Base-by-base conservation (phyloP, 257 asterid genomes). In the Coffea eugenioides region DNA sequence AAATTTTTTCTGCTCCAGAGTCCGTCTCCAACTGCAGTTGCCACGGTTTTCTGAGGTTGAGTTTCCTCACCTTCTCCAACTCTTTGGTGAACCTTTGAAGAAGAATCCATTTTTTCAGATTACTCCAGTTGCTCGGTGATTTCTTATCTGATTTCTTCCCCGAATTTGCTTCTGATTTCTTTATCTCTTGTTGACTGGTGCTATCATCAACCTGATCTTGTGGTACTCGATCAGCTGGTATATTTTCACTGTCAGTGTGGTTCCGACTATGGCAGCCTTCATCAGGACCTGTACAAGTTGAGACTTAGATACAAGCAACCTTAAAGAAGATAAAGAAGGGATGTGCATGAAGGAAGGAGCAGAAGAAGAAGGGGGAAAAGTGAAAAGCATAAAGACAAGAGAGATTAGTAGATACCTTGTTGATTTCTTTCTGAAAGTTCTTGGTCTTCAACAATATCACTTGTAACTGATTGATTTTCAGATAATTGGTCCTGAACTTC, bases 51-150 rank as follows among this genome's bases (percentile, higher is more conserved):
- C 75, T 86, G 75, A 89, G 90, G 85, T 91, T 88, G 64, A 92
- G 85, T 83, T 85, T 91, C 73, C 84, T 91, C 81, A 96, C 95
- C 73, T 92, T 94, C 61, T 96, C 98, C 85, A 96, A 80, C 76
- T 82, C 99, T 80, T 84, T 90, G 85, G 91, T 85, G 74, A 96
- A 96, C 81, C 92, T 90, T 83, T 92, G 97, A 73, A 96, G 99
- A 71, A 96, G 88, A 84, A 96, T 89, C 98, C 98, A 92, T 81
- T 92, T 96, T 73, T 96, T 96, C 21, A 96, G 95, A 85, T 94
- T 94, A 77, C 98, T 92, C 99, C 99, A 96, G 80, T 90, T 95
- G 82, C 89, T 90, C 41, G 93, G 97, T 43, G 97, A 94, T 82
- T 87, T 90, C 82, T 90, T 94, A 67, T 87, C 91, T 0, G 93